Evolutionary conservation across 176 grass and related monocot genomes (phyloP).

Genomic region (Eleusine coracana): DNA sequence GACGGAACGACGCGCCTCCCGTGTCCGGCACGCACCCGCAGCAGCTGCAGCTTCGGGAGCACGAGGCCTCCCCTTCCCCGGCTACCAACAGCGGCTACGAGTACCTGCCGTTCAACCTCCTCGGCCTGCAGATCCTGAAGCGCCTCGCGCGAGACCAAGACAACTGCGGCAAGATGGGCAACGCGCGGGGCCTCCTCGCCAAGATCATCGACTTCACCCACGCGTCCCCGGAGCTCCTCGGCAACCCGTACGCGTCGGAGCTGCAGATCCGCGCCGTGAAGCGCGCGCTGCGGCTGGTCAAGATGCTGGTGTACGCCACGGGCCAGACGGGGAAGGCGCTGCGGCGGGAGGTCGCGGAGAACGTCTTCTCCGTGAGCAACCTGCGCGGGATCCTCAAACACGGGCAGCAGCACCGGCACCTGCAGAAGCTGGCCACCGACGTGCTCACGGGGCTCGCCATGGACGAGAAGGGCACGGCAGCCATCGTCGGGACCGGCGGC

Average conservation of each 20-base stretch:
- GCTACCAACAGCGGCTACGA: background rate
- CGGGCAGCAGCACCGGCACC: background rate
- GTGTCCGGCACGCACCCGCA: background rate
- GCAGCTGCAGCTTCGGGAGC: background rate
- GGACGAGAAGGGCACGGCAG: slow-evolving; percentile 54
- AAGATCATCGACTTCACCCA: slow-evolving; percentile 60
- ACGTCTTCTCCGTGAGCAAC: slow-evolving; percentile 62
- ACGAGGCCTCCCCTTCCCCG: background rate
- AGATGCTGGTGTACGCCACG: slow-evolving; percentile 57
- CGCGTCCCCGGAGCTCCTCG: slow-evolving; percentile 5
- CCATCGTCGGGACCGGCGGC: slow-evolving; percentile 56
- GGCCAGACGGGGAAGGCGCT: slow-evolving; percentile 52
- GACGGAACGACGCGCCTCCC: background rate
- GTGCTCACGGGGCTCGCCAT: slow-evolving; percentile 64
- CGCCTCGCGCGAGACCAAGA: slow-evolving; percentile 61
- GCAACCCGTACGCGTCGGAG: background rate
- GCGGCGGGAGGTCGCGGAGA: slow-evolving; percentile 56
- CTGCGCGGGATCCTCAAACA: slow-evolving; percentile 53
- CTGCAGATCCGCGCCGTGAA: slow-evolving; percentile 44
- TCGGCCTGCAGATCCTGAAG: slow-evolving; percentile 65
- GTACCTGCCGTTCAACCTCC: slow-evolving; percentile 41
- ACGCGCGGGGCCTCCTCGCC: slow-evolving; percentile 53
- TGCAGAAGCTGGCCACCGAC: slow-evolving; percentile 58
- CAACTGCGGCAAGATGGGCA: slow-evolving; percentile 68
- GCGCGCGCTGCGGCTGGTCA: slow-evolving; percentile 58